phyloP scores from a whole-genome alignment of 371 early-diverging fungal genomes.

The Rhizopus delemar region DNA sequence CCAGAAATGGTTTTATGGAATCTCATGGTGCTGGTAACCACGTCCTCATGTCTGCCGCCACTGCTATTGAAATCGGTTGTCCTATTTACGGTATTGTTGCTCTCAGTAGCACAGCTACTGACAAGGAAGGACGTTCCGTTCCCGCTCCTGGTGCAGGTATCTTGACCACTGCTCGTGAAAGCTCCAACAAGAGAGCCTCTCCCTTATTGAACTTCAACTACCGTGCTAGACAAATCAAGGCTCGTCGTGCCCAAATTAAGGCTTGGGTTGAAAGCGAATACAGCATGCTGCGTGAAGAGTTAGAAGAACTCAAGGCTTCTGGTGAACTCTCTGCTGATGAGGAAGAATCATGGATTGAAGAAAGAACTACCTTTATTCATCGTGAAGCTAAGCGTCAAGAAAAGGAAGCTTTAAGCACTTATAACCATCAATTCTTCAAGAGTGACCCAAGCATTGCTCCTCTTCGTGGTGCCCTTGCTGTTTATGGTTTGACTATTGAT shows the following conservation, averaged over 20 bases:
- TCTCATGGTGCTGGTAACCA: constrained; percentile 91
- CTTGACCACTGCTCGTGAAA: constrained; percentile 91
- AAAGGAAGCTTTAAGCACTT: constrained; percentile 79
- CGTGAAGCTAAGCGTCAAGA: constrained; percentile 85
- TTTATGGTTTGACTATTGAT: constrained; percentile 88
- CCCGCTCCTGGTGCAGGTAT: constrained; percentile 97
- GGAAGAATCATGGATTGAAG: constrained; percentile 64
- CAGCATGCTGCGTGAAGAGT: constrained; percentile 71
- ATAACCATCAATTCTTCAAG: constrained; percentile 88
- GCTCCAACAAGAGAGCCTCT: constrained; percentile 59
- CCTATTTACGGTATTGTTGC: constrained; percentile 95
- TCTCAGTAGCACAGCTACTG: constrained; percentile 91
- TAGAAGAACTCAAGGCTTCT: constrained; percentile 66
- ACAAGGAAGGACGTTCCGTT: constrained; percentile 95
- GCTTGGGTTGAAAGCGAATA: constrained; percentile 86
- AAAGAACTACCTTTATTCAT: constrained; percentile 82
- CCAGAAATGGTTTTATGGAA: constrained; percentile 96
- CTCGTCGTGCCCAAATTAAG: constrained; percentile 82
- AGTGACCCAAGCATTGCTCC: constrained; percentile 86
- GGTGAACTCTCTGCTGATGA: constrained; percentile 68
- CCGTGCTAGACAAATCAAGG: constrained; percentile 82
- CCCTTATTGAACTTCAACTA: constrained; percentile 89
- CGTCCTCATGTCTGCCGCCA: constrained; percentile 86
- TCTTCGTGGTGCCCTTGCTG: constrained; percentile 89
- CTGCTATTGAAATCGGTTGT: constrained; percentile 94